Evolutionary conservation across 169 alveolate genomes (phyloP).

Genomic region (Miamiensis avidus): DNA sequence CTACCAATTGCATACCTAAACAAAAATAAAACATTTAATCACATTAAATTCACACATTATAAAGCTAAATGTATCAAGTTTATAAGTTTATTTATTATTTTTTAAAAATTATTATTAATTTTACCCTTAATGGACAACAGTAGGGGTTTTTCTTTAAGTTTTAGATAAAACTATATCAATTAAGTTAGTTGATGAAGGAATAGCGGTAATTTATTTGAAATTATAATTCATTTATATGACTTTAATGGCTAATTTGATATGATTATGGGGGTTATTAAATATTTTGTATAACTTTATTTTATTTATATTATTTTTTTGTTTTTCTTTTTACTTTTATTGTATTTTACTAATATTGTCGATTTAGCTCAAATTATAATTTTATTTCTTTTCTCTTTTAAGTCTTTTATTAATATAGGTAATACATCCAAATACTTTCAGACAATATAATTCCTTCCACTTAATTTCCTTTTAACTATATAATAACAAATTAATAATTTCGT

Average conservation of each 20-base stretch:
- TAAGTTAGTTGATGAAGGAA: conserved; percentile 92
- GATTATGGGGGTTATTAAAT: neutral
- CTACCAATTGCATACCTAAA: conserved; percentile 93
- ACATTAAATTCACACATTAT: no score
- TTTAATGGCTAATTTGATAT: neutral
- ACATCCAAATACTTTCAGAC: no score
- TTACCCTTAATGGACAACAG: conserved; percentile 96
- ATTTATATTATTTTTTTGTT: neutral
- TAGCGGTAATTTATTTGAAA: conserved; percentile 91
- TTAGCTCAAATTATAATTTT: neutral
- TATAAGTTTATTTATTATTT: no score
- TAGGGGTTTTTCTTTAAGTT: conserved; percentile 99
- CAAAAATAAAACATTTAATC: no score
- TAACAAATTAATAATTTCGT: no score
- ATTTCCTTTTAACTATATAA: no score
- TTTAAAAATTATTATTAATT: no score
- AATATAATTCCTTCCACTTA: no score
- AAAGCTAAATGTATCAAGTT: no score
- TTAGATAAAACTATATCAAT: conserved; percentile 94
- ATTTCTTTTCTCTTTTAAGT: neutral
- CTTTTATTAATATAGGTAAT: no score
- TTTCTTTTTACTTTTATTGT: neutral
- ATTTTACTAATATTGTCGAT: neutral
- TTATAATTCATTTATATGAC: conserved; percentile 47
- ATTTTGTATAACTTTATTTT: neutral